Base-by-base conservation (phyloP, 495 filamentous ascomycete species). In the Penicillium malachiteum region DNA sequence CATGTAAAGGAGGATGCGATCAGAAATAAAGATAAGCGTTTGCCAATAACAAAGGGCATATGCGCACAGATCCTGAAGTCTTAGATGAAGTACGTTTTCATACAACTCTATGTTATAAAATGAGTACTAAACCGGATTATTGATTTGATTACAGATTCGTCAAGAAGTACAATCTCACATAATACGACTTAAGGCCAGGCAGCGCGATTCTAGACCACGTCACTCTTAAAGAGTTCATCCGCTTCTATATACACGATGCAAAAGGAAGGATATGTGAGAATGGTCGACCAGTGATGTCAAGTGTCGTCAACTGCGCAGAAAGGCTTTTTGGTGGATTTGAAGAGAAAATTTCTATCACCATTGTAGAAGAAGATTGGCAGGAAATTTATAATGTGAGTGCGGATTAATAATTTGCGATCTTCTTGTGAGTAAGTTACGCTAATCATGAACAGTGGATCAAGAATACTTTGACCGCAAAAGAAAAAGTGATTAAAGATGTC, bases 151-250 rank as follows among this genome's bases (percentile, higher is more conserved):
- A 42, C 40, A 42, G 40, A 42, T 42, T 42, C 7, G 7, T 42
- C 40, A 16, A 42, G 7, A 42, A 5, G 16, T 16, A 42, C 18
- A 16, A 42, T 16, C 40, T 42, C 18, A 42, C 40, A 42, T 13
- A 42, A 42, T 42, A 21, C 40, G 16, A 42, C 18, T 42, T 42
- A 42, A 42, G 40, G 40, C 40, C 40, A 42, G 40, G 40, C 18
- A 42, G 16, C 40, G 40, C 40, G 18, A 42, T 16, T 42, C n/a
- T n/a, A n/a, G n/a, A n/a, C n/a, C n/a, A n/a, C n/a, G n/a, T n/a
- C n/a, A n/a, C n/a, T n/a, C n/a, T n/a, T n/a, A 59, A 64, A 56
- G 60, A 64, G 48, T 64, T 64, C 49, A 7, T 64, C 10, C 57
- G 57, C 35, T 60, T 37, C 57, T 64, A 60, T 16, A 48, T 32